Base-by-base conservation (phyloP, 108 stramenopile species). In the Fragilariopsis cylindrus region DNA sequence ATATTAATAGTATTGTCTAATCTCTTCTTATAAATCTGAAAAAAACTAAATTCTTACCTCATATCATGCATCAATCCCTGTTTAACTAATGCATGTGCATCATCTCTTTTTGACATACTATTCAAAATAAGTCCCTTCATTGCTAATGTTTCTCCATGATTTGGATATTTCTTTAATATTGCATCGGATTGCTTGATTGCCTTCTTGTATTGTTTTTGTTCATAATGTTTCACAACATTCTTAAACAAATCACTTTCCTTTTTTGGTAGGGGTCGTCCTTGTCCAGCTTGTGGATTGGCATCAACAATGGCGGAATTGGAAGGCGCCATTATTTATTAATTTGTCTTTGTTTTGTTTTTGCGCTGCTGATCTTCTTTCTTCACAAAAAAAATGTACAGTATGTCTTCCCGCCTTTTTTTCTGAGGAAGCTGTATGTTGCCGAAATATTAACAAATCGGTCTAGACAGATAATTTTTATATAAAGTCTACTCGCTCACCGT, bases 191-290 rank as follows among this genome's bases (percentile, higher is more conserved):
- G 85, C 75, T 98, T 98, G 41, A 98, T 71, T 0, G 94, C 97
- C 81, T 98, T 98, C 78, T 99, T 99, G 93, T 99, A 98, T 66
- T 97, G 95, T 80, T 99, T 99, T 43, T 63, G 78, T 86, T 99
- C 99, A 70, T 98, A 97, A 66, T 96, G 90, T 70, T 92, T 97
- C 56, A 97, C 85, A 43, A 98, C 88, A 65, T 84, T 84, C 62
- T 89, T 92, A 89, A 99, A 99, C 18, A 97, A 82, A 56, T 96
- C 96, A 8, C 74, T 54, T 78, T 99, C 98, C 77, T 96, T 97
- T 76, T 96, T 96, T 21, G 98, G 96, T 46, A 98, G 88, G 48
- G 91, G 91, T 7, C 87, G 90, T 19, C 87, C 86, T 39, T 83
- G 77, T 6, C 88, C 91, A 1, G 85, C 79, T 71, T 92, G 91